Base-by-base conservation (phyloP, 2,329 filamentous ascomycete genomes). In the Fusarium miscanthi region DNA sequence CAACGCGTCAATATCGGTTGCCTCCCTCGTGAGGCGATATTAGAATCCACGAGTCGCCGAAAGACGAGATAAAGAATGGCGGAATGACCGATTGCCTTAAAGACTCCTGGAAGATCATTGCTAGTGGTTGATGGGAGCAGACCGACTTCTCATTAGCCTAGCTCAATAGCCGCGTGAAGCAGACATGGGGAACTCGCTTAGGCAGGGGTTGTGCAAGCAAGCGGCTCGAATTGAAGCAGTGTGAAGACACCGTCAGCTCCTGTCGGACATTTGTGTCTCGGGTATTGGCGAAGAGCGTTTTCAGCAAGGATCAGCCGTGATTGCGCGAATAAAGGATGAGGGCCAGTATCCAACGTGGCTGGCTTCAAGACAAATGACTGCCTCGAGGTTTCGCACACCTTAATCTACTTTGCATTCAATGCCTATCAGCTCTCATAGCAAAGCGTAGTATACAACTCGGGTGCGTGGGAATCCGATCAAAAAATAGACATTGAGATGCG, bases 181-280 rank as follows among this genome's bases (percentile, higher is more conserved):
- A 58, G 70, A 30, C 41, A 66, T 48, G 56, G 51, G 35, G 45
- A 56, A 66, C 30, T 59, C 70, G 58, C 46, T 58, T 60, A 59
- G 52, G 33, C 69, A 73, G 63, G 70, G 61, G 65, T 64, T 53
- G 51, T 62, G 48, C 63, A 62, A 66, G 48, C 51, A 62, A 61
- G 60, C 31, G 60, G 65, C 48, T 70, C 51, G 46, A 72, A 54
- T 53, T 66, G 52, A 57, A 48, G 59, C 64, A 69, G 40, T 58
- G 58, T 48, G 46, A 51, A 48, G 43, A 59, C 48, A 46, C 56
- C 38, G 58, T 63, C 59, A 58, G 66, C 70, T 67, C 66, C 57
- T 60, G 66, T 70, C 61, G 57, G 59, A 59, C 53, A 69, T 61
- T 70, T 71, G 67, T 72, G 67, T 71, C 67, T 71, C 51, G 69